Evolutionary conservation across 2,329 filamentous ascomycete species (phyloP), one percentile per base, ranked within the genome.

Genomic region (Aureobasidium sp.): DNA sequence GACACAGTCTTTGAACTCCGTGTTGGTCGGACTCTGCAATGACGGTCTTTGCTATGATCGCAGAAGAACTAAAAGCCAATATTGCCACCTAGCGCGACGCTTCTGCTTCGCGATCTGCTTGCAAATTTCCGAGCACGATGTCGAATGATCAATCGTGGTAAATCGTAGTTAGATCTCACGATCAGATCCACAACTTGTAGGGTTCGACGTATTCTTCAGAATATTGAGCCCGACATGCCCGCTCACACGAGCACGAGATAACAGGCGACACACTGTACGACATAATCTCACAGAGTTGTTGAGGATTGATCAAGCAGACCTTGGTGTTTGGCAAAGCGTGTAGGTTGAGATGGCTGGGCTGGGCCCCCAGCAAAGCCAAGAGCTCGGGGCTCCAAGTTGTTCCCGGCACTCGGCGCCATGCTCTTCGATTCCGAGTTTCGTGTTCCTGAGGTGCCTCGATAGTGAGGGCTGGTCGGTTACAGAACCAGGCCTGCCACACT

Each of bases 331-430:
- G 23, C 18, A 61, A 61, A 43, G 43, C 31, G 40, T 61, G 58
- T 50, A 45, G 58, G 58, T 61, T 50, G 45, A 61, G 42, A 40
- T 61, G 58, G 58, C 58, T 61, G 58, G 58, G 45, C 58, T 50
- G 58, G 58, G 23, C 58, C 58, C 58, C 55, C 55, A 59, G 55
- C 55, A 61, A n/a, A 61, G 58, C 58, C 58, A 61, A 61, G 58
- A 61, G 58, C 33, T 48, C 33, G 58, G 58, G 58, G 58, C 58
- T 61, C 58, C 58, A 61, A 31, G 42, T 50, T 61, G 25, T 61
- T 61, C 38, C 58, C 58, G 58, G 58, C 43, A 61, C 43, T 61
- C 58, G 58, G 58, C 58, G 58, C 43, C 33, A 40, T n/a, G 42
- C 55, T 60, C 31, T n/a, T 50, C n/a, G 2, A 50, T 1, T 29